Evolutionary conservation across 176 grass and related monocot species (phyloP), one percentile per base, ranked within the genome.

Genomic region (Canna indica): DNA sequence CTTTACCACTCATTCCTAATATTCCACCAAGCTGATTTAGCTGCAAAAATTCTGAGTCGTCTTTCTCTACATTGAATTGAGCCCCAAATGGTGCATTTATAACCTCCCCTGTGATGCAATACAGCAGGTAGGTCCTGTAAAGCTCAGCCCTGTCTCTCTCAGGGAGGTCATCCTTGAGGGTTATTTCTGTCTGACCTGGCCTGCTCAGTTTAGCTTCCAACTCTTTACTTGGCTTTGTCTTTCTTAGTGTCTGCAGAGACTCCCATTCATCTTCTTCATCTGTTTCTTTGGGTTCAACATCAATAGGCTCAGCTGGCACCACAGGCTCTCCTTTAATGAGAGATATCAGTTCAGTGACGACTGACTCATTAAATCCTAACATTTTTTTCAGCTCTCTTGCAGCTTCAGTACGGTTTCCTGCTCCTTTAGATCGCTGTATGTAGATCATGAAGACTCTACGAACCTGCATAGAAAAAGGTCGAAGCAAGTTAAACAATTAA

Each of bases 301-400:
- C 54, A 39, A 69, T 67, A 69, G 80, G 70, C 80, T 88, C 84
- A 3, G 12, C 47, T 68, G 74, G 25, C 36, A 35, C 68, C 57
- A 66, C 74, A 88, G 67, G 47, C 60, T 93, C 86, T 67, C 90
- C 84, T 86, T 99, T 99, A 78, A 99, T 99, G 61, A 83, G 84
- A 70, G 82, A 79, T 76, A 99, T 69, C 79, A 99, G 81, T 14
- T 91, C 84, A 17, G 86, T 99, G 22, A 86, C 89, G 67, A 93
- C 94, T 18, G 85, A 81, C 9, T 76, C 78, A 59, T 99, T 99
- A 75, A 93, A 99, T 66, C 82, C 76, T 74, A 99, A 82, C 80
- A 99, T 75, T 77, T 93, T 90, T 77, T 93, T 86, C 48, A 99
- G 75, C 73, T 90, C 94, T 80, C 85, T 99, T 76, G 94, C 89